Percentiles rank a stretch among this genome's conserved stretches.
Conservation (phyloP, 2,329 filamentous ascomycete genomes). For the Aspergillus chevalieri region DNA sequence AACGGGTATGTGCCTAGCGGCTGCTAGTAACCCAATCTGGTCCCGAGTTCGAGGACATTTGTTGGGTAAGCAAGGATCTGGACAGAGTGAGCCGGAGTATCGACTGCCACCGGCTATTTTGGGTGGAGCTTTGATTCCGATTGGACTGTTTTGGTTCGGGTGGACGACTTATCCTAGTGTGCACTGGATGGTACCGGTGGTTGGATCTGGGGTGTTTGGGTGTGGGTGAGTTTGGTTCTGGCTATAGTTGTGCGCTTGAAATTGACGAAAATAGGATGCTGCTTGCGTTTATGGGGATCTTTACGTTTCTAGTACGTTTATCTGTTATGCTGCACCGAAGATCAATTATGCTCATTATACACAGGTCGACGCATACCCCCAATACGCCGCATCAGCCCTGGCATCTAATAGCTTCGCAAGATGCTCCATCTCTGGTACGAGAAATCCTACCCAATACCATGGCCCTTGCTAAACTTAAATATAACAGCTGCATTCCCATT, state of each 20-base stretch:
- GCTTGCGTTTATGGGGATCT: not conserved
- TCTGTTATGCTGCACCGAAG: not conserved
- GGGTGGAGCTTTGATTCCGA: conserved; percentile 66
- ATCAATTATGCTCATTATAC: not conserved
- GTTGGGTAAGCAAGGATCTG: conserved; percentile 22
- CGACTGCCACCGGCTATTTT: conserved; percentile 64
- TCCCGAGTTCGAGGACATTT: conserved; percentile 30
- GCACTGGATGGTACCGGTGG: conserved; percentile 67
- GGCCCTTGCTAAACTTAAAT: not conserved
- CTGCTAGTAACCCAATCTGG: conserved; percentile 31
- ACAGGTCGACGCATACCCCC: not conserved
- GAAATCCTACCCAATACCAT: too few species aligned
- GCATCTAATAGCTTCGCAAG: not conserved
- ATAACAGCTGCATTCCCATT: not conserved
- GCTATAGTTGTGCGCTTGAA: too few species aligned
- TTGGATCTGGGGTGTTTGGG: conserved; percentile 65
- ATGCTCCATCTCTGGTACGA: not conserved
- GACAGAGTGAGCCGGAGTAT: conserved; percentile 70
- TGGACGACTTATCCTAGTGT: conserved; percentile 68
- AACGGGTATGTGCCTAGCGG: conserved; percentile 35
- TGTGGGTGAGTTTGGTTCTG: conserved; percentile 48
- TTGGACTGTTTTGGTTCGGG: conserved; percentile 77
- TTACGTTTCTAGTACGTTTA: not conserved
- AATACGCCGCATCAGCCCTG: not conserved
- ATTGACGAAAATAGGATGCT: not conserved